Conservation (phyloP, 78 protist species). For the Anaeramoeba flamelloides region DNA sequence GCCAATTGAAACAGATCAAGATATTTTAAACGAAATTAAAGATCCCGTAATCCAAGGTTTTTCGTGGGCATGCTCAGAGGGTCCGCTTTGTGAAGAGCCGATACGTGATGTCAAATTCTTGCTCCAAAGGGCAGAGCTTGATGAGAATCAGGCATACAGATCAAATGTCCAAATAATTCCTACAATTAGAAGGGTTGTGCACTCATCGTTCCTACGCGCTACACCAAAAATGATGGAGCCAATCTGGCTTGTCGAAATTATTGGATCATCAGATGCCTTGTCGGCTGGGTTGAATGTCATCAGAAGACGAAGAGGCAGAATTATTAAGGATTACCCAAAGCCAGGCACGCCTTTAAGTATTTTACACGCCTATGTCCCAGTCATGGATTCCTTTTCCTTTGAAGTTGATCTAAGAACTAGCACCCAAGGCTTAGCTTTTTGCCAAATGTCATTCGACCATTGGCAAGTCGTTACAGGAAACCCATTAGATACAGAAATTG, state of each 20-base stretch:
- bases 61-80: constrained; percentile 88
- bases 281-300: constrained; percentile 69
- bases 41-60: constrained; percentile 65
- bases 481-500: constrained; percentile 81
- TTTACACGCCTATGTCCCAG: constrained; percentile 62
- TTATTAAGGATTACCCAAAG: constrained; percentile 50
- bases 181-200: constrained; percentile 74
- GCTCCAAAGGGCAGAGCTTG: constrained; percentile 54
- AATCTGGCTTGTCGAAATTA: constrained; percentile 63
- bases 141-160: constrained; percentile 58
- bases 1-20: neutral
- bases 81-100: constrained; percentile 65
- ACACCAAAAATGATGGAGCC: constrained; percentile 97
- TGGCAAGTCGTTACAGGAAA: constrained; percentile 89
- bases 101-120: constrained; percentile 35
- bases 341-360: constrained; percentile 77
- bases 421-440: constrained; percentile 78
- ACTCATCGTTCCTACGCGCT: constrained; percentile 56
- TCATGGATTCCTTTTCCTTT: constrained; percentile 93
- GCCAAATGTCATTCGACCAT: constrained; percentile 18
- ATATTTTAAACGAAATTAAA: neutral
- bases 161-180: constrained; percentile 61
- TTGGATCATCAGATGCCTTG: constrained; percentile 72
- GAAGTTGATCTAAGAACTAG: constrained; percentile 25
- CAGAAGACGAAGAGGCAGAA: constrained; percentile 61